These are phyloP conservation scores for Neckera pumila DNA, from an alignment of 225 moss, liverwort and hornwort genomes.

Conservation along the genomic window DNA sequence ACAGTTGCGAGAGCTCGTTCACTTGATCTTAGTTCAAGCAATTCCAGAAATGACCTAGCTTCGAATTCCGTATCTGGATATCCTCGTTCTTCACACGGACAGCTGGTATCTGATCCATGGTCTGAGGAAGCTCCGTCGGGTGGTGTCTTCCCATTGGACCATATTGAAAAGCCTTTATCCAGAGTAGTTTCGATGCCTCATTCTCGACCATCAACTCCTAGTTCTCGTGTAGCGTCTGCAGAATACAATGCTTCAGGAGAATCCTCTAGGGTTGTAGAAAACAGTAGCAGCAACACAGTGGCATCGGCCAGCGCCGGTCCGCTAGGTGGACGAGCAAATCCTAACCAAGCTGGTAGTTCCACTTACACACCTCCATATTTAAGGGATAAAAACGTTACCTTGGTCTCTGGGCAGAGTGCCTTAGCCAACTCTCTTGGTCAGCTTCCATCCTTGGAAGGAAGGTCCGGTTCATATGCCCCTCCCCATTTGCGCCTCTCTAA, in stretches of 20 bases:
- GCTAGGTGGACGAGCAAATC: background rate
- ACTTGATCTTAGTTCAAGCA: conserved; percentile 20
- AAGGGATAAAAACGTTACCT: conserved; percentile 1
- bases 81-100: conserved; percentile 10
- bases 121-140: conserved; percentile 30
- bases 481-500: conserved; percentile 23
- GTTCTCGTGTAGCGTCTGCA: conserved; percentile 2
- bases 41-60: conserved; percentile 2
- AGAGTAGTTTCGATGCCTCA: conserved; percentile 18
- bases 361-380: conserved; percentile 29
- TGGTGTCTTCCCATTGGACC: conserved; percentile 15
- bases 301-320: background rate
- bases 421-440: conserved; percentile 1
- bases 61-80: conserved; percentile 3
- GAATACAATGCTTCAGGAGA: conserved; percentile 15
- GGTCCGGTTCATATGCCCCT: conserved; percentile 22
- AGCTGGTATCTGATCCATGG: conserved; percentile 33
- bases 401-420: background rate
- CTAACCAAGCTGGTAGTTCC: conserved; percentile 10
- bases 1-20: conserved; percentile 12
- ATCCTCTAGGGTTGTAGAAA: background rate
- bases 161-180: conserved; percentile 16
- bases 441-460: conserved; percentile 14
- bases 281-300: background rate
- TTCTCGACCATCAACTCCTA: conserved; percentile 19